phyloP scores from a whole-genome alignment of 352 stramenopile genomes.

The Phytophthora cryptogea region DNA sequence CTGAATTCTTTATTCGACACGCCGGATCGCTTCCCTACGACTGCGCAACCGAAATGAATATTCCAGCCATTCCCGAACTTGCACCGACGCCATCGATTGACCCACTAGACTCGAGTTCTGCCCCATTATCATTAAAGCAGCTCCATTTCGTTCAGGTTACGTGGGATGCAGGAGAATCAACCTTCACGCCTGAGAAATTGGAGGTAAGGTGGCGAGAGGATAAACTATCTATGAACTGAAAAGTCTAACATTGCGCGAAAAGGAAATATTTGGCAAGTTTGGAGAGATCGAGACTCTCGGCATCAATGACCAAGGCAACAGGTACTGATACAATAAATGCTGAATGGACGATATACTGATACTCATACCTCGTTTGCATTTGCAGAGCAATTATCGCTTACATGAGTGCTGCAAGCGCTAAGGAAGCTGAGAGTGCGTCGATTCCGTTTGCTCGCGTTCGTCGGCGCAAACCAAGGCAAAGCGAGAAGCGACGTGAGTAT shows the following conservation, averaged over 20 bases:
- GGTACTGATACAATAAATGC: slow-evolving; percentile 7
- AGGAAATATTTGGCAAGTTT: slow-evolving; percentile 39
- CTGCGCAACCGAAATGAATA: slow-evolving; percentile 39
- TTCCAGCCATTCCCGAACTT: slow-evolving; percentile 36
- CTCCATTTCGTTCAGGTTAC: slow-evolving; percentile 46
- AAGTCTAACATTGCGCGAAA: neutral
- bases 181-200: slow-evolving; percentile 31
- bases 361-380: neutral
- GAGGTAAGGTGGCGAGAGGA: slow-evolving; percentile 18
- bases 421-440: slow-evolving; percentile 24
- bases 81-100: slow-evolving; percentile 1
- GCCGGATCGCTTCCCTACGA: slow-evolving; percentile 49
- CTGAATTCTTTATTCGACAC: slow-evolving; percentile 57
- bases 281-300: slow-evolving; percentile 33
- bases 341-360: slow-evolving; percentile 3
- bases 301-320: slow-evolving; percentile 36
- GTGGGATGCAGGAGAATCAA: slow-evolving; percentile 30
- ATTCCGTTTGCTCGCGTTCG: slow-evolving; percentile 30
- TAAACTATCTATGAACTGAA: neutral
- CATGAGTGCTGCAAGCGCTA: slow-evolving; percentile 15
- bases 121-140: slow-evolving; percentile 3
- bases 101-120: neutral
- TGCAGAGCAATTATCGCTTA: slow-evolving; percentile 44
- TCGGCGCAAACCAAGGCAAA: slow-evolving; percentile 30
- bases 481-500: slow-evolving; percentile 25